These are phyloP conservation scores for Macrolepiota fuliginosa DNA, from an alignment of 768 basidiomycete genomes.

Conservation along the genomic window DNA sequence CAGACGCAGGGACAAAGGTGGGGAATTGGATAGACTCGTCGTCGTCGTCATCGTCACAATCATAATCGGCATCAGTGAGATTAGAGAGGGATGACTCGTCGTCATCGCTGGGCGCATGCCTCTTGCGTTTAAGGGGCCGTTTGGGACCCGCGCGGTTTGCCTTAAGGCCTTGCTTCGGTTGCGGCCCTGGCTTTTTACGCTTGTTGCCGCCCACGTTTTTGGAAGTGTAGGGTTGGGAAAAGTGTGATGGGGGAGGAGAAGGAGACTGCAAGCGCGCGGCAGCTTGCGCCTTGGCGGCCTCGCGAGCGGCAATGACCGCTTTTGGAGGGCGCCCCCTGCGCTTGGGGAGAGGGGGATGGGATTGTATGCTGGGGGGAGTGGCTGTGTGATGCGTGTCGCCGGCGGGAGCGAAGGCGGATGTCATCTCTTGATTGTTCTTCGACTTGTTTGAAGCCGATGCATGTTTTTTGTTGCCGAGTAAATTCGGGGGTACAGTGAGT, in stretches of 20 bases:
- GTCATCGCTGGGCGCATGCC: conserved; percentile 23
- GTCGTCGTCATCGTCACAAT: conserved; percentile 30
- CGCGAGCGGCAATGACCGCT: conserved; percentile 33
- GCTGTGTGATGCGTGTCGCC: conserved; percentile 26
- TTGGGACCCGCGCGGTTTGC: background rate
- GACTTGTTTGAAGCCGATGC: conserved; percentile 21
- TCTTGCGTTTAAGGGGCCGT: conserved; percentile 11
- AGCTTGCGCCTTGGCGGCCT: conserved; percentile 21
- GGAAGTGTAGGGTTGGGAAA: conserved; percentile 4
- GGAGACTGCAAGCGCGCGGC: background rate
- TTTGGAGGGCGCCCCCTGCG: conserved; percentile 61
- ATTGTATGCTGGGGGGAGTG: conserved; percentile 17
- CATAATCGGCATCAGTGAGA: conserved; percentile 34
- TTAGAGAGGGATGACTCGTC: conserved; percentile 30
- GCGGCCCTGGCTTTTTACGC: conserved; percentile 18
- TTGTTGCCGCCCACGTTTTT: conserved; percentile 13
- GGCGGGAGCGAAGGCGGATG: conserved; percentile 38
- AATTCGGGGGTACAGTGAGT: conserved; percentile 59
- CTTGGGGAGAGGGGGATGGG: conserved; percentile 30
- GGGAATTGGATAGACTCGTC: conserved; percentile 46
- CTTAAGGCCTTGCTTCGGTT: conserved; percentile 16
- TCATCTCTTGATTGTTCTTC: conserved; percentile 29
- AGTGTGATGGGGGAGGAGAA: conserved; percentile 2
- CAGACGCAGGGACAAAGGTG: conserved; percentile 68
- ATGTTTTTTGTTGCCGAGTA: conserved; percentile 43